These are phyloP conservation scores for Ceratobasidium papillatum DNA, from an alignment of 1,284 basidiomycete species.

Conservation along the genomic window DNA sequence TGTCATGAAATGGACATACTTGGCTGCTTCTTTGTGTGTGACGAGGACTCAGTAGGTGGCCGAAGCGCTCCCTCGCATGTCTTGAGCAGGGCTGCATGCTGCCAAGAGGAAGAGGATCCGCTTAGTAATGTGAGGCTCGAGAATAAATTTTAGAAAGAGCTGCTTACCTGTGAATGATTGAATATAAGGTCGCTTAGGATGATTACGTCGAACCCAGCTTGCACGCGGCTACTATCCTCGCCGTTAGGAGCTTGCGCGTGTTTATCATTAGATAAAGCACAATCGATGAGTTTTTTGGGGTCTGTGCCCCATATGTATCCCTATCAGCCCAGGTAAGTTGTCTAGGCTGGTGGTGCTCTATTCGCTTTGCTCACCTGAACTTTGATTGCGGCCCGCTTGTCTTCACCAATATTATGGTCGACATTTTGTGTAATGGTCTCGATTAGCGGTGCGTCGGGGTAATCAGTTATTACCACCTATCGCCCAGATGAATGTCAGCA, in stretches of 20 bases:
- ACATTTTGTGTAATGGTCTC: slow-evolving; percentile 83
- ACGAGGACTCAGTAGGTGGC: slow-evolving; percentile 15
- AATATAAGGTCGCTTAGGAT: slow-evolving; percentile 93
- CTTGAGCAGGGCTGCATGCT: slow-evolving; percentile 85
- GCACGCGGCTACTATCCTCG: slow-evolving; percentile 10
- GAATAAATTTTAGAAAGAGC: neutral
- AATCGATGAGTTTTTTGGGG: slow-evolving; percentile 62
- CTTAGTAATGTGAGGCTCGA: neutral
- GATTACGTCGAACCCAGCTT: slow-evolving; percentile 73
- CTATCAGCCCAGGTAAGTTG: slow-evolving; percentile 52
- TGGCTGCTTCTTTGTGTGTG: slow-evolving; percentile 1
- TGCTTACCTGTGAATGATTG: slow-evolving; percentile 78
- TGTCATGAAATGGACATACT: neutral
- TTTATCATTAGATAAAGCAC: slow-evolving; percentile 47
- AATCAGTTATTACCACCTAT: slow-evolving; percentile 88
- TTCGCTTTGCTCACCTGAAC: slow-evolving; percentile 59
- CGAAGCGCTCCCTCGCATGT: slow-evolving; percentile 69
- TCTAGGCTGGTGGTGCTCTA: neutral
- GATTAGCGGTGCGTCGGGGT: slow-evolving; percentile 84
- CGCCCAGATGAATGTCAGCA: neutral
- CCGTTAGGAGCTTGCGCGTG: neutral
- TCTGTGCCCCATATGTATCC: slow-evolving; percentile 93
- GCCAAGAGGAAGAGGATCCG: slow-evolving; percentile 34
- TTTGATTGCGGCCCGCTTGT: slow-evolving; percentile 52
- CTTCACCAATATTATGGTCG: slow-evolving; percentile 60